Conservation (phyloP, 2,329 filamentous ascomycete genomes). For the Geoglossum cookeanum region DNA sequence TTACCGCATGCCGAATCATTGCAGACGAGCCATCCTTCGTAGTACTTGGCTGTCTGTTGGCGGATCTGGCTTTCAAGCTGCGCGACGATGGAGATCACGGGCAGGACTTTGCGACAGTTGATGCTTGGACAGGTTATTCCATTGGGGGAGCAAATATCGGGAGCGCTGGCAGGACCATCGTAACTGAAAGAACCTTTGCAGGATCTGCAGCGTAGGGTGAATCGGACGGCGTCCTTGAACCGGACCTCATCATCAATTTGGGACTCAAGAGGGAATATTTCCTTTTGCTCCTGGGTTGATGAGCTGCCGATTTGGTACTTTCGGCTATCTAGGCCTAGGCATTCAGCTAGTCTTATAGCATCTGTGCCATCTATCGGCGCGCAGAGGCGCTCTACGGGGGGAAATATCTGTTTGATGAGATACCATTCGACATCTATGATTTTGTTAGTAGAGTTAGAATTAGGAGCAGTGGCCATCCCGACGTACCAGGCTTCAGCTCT, state of each 20-base stretch:
- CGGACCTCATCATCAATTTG: conserved; percentile 84
- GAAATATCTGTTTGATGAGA: conserved; percentile 93
- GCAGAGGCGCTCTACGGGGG: conserved; percentile 90
- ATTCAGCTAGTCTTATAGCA: conserved; percentile 73
- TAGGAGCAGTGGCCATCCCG: not conserved
- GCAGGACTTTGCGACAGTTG: conserved; percentile 44
- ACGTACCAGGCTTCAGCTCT: conserved; percentile 40
- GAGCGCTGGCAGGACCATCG: conserved; percentile 47
- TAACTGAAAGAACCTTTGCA: conserved; percentile 59
- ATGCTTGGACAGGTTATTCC: conserved; percentile 52
- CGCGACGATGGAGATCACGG: conserved; percentile 57
- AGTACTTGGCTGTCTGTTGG: conserved; percentile 61
- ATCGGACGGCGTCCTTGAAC: conserved; percentile 61
- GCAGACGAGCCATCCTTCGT: conserved; percentile 80
- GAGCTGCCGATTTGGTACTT: conserved; percentile 60
- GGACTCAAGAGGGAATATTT: conserved; percentile 81
- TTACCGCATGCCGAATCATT: conserved; percentile 75
- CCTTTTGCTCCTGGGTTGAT: conserved; percentile 35
- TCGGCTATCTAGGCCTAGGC: conserved; percentile 73
- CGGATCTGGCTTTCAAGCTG: conserved; percentile 79
- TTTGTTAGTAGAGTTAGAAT: not conserved
- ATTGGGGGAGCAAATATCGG: conserved; percentile 44
- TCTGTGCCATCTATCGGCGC: conserved; percentile 91
- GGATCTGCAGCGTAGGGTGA: conserved; percentile 60
- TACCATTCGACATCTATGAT: conserved; percentile 78